Evolutionary conservation across 2,329 filamentous ascomycete genomes (phyloP), one percentile per base, ranked within the genome.

Genomic region (Cercospora nicotianae): DNA sequence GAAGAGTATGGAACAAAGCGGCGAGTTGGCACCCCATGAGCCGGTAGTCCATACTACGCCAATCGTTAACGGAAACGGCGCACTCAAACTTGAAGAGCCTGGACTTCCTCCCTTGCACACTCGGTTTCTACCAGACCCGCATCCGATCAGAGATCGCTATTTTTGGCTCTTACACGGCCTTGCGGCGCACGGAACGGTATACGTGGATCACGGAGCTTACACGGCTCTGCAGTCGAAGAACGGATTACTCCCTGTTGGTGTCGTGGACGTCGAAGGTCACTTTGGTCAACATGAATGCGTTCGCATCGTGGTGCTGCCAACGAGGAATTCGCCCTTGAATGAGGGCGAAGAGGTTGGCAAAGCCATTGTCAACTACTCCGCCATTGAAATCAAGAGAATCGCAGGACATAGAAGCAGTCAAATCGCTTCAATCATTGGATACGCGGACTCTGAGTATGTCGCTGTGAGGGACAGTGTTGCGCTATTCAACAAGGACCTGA

Each of bases 111-210:
- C 94, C 1, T 83, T 97, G 4, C 95, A 99, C 80, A 99, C 95
- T 3, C 90, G 95, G 66, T 99, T 99, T 84, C 85, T 97, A 12
- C 93, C 94, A 0, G 93, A 93, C 9, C 83, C 87, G 0, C 89
- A 91, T 28, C 94, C 94, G 0, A 95, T 98, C 68, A 89, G 93
- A 66, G 95, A 97, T 78, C 90, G 94, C 69, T 93, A 95, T 77
- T 98, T 99, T 85, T 99, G 95, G 95, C 89, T 99, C 60, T 86
- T 98, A 0, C 93, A 99, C 80, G 95, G 94, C 9, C 88, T 97
- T 10, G 89, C 90, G 26, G 93, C 95, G 0, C 94, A 96, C 75
- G 95, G 95, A 13, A 96, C 91, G 2, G 78, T 99, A 28, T 98
- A 92, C 81, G 96, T 99, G 74, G 95, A 99, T 82, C 83, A 87